Conservation (phyloP, 1,139 yeast species). For the Lodderomyces oxycetoniae region DNA sequence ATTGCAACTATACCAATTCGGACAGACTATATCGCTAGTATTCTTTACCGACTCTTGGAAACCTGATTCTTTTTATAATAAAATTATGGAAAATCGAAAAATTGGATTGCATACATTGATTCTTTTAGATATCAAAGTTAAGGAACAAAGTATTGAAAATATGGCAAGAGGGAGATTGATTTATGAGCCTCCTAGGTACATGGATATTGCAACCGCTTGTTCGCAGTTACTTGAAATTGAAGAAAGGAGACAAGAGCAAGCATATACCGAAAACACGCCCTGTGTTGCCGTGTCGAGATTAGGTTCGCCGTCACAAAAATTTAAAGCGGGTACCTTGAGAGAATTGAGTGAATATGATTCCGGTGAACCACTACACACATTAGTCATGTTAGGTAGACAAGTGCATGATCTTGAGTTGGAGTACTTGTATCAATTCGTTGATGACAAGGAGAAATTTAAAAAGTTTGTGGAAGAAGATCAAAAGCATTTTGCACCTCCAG, state of each 20-base stretch:
- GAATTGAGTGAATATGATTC: slow-evolving; percentile 77
- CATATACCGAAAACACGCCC: slow-evolving; percentile 82
- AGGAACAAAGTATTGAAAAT: slow-evolving; percentile 92
- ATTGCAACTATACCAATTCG: slow-evolving; percentile 87
- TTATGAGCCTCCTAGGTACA: slow-evolving; percentile 95
- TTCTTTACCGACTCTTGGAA: slow-evolving; percentile 95
- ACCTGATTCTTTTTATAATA: slow-evolving; percentile 91
- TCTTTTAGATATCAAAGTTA: slow-evolving; percentile 87
- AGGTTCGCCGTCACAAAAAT: slow-evolving; percentile 78
- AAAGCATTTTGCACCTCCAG: slow-evolving; percentile 64
- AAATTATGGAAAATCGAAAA: slow-evolving; percentile 80
- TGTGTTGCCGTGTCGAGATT: slow-evolving; percentile 89
- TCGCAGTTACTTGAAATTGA: slow-evolving; percentile 83
- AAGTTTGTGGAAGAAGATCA: slow-evolving; percentile 63
- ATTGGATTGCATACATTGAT: slow-evolving; percentile 89
- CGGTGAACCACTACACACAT: slow-evolving; percentile 92
- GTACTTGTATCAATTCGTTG: slow-evolving; percentile 72
- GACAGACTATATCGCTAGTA: slow-evolving; percentile 93
- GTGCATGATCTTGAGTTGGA: slow-evolving; percentile 92
- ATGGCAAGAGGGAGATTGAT: slow-evolving; percentile 89
- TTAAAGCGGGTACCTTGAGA: slow-evolving; percentile 79
- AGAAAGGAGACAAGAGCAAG: slow-evolving; percentile 64
- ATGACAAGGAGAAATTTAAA: slow-evolving; percentile 57
- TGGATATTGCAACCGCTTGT: slow-evolving; percentile 89
- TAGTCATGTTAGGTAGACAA: slow-evolving; percentile 86